Evolutionary conservation across 805 yeast species (phyloP).

Genomic region (Starmerella scarabaei): DNA sequence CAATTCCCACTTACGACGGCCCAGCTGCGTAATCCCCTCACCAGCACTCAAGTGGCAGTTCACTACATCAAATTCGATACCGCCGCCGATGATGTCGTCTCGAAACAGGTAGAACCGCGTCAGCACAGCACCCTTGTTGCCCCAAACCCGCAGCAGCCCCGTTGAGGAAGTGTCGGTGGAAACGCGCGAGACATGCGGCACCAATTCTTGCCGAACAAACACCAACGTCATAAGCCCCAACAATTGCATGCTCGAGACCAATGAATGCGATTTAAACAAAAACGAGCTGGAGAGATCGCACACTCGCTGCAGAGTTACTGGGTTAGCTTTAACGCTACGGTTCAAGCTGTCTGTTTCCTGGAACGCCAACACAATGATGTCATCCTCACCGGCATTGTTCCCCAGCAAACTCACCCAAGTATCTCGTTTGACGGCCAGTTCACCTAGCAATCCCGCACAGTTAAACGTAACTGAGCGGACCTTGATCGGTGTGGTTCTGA

Average conservation of each 20-base stretch:
- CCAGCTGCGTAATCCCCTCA: conserved; percentile 28
- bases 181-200: conserved; percentile 31
- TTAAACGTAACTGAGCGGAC: conserved; percentile 31
- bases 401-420: conserved; percentile 20
- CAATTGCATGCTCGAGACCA: conserved; percentile 36
- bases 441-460: conserved; percentile 17
- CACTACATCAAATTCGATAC: conserved; percentile 29
- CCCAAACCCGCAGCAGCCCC: conserved; percentile 45
- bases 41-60: conserved; percentile 43
- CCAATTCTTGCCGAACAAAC: conserved; percentile 28
- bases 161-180: conserved; percentile 39
- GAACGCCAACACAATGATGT: conserved; percentile 67
- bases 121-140: conserved; percentile 48
- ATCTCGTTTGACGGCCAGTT: conserved; percentile 9
- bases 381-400: conserved; percentile 32
- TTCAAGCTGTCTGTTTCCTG: conserved; percentile 52
- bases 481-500: conserved; percentile 11
- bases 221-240: conserved; percentile 41
- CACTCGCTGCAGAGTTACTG: conserved; percentile 23
- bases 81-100: conserved; percentile 21
- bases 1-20: conserved; percentile 36
- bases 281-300: conserved; percentile 19
- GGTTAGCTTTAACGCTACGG: conserved; percentile 26
- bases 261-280: conserved; percentile 25
- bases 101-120: conserved; percentile 30